Base-by-base conservation (phyloP, 768 basidiomycete species). In the Xerocomellus intermedius region DNA sequence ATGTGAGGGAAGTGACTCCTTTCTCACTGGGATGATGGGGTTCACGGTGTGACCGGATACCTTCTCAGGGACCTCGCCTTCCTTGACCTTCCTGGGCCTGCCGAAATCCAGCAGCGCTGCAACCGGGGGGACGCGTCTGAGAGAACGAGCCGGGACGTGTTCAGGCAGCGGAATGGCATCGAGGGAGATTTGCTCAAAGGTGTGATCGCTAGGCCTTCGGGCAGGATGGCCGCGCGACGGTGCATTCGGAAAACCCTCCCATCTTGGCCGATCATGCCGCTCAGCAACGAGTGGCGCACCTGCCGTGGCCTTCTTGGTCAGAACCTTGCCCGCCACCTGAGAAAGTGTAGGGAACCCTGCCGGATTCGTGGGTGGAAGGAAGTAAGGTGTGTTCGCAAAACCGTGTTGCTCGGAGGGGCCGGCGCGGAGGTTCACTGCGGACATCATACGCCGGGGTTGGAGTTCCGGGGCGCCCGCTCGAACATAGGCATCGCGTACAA, bases 1-100 rank as follows among this genome's bases (percentile, higher is more conserved):
- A 19, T 43, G 26, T 8, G 52, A 43, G 12, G 52, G 56, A 12
- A 64, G 36, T 8, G 36, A 10, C 6, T 58, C 65, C 50, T 65
- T 62, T 41, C 60, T 50, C 28, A 22, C 19, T 2, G 63, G 54
- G 35, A 49, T 5, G 21, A 63, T 24, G 7, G 24, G 35, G 17
- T 64, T 52, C 28, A 49, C 49, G 5, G 53, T 16, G 22, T 67
- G 63, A 36, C 61, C 63, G 22, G 67, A 61, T 3, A 58, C 17
- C 41, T 24, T 56, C 38, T 52, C 54, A 3, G 47, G 42, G 3
- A 50, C 26, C 21, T 45, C 50, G 9, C 7, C 16, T 19, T 50
- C 47, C n/a, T 48, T 51, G 35, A 9, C 47, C 44, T 51, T 60
- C 33, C 41, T 46, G 12, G 37, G 37, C 37, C 28, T 48, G 14